Evolutionary conservation across 768 basidiomycete species (phyloP), one percentile per base, ranked within the genome.

Genomic region (Kwoniella bestiolae): DNA sequence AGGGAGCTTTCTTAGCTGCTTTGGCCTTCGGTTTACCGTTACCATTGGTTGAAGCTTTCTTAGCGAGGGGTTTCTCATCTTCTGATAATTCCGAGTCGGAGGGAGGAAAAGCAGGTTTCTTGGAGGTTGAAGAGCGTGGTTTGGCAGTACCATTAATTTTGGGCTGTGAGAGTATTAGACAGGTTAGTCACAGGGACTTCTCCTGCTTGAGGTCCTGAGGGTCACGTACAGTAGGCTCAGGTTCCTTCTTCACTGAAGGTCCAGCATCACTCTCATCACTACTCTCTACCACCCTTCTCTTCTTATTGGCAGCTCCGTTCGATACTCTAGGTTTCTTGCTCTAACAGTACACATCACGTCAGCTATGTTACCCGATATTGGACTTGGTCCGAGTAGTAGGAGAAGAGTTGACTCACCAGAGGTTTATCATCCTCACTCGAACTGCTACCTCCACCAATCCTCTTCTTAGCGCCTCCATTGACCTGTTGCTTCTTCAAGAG

Each of bases 61-160:
- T 85, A 45, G 79, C 75, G 28, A 83, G 66, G 0, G 85, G 80
- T 67, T 81, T 77, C 62, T 84, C 84, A 58, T 81, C 80, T 25
- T 79, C 79, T 32, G 75, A 74, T 0, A 63, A 28, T 25, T 73
- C 69, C 2, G 65, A 62, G 14, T 56, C 28, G 3, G 65, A 44
- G 11, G 34, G 26, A 9, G 57, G 41, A 34, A 25, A n/a, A 7
- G 45, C 26, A 34, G 38, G 35, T 35, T 60, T 64, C 52, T 60
- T 68, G 28, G 51, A 12, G 29, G 49, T 60, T 0, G 67, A 66
- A 7, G 38, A 46, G 4, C 63, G 58, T 41, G 68, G 58, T 63
- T 67, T 71, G 23, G 69, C 34, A 9, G 55, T 3, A 26, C 66
- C 66, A 51, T 71, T 71, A 2, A 9, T 50, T 45, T 69, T 69